These are phyloP conservation scores for Diplodia scrobiculata DNA, from an alignment of 2,329 filamentous ascomycete species.

Conservation along the genomic window DNA sequence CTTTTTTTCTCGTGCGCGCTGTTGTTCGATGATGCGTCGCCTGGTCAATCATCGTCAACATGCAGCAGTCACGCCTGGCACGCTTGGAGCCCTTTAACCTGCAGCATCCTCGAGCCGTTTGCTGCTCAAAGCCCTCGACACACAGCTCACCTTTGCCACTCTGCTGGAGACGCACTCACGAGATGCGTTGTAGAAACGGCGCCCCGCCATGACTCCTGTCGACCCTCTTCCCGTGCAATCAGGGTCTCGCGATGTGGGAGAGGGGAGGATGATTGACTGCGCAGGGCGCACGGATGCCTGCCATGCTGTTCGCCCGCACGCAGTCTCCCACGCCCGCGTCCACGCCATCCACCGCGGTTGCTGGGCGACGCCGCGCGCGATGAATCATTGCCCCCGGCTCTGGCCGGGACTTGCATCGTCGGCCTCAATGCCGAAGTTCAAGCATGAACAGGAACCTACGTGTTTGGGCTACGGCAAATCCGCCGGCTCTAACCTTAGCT, in stretches of 20 bases:
- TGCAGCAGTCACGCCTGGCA: neutral
- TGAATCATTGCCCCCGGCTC: neutral
- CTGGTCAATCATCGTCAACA: conserved; percentile 17
- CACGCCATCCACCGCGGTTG: neutral
- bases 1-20: neutral
- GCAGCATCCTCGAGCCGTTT: conserved; percentile 21
- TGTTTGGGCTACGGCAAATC: conserved; percentile 10
- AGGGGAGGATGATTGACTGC: neutral
- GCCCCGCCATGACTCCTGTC: conserved; percentile 16
- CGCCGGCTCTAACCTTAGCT: neutral
- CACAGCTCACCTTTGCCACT: conserved; percentile 15
- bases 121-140: conserved; percentile 4
- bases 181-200: conserved; percentile 20
- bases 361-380: conserved; percentile 6
- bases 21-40: conserved; percentile 19
- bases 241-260: conserved; percentile 15
- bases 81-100: conserved; percentile 14
- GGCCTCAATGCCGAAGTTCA: conserved; percentile 3
- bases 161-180: conserved; percentile 1
- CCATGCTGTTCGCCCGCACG: conserved; percentile 12
- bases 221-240: neutral
- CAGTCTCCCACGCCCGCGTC: neutral
- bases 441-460: conserved; percentile 2
- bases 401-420: neutral
- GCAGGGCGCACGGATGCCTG: conserved; percentile 12